Evolutionary conservation across 257 asterid genomes (phyloP), one percentile per base, ranked within the genome.

Genomic region (Echites panduratus): DNA sequence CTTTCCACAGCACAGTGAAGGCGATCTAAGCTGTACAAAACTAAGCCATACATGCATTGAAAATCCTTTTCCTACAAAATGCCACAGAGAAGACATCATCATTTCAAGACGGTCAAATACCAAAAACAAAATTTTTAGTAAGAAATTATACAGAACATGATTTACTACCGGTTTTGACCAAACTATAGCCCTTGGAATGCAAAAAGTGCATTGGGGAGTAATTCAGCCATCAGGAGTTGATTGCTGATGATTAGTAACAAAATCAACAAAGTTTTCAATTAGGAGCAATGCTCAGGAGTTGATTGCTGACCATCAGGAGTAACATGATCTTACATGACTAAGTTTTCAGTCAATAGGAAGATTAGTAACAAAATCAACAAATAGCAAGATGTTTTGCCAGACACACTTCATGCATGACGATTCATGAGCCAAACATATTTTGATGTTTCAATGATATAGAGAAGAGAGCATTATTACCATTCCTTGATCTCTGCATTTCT

Each of bases 21-120:
- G 79, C 95, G 89, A 82, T 94, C 97, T 71, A 94, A 89, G 82
- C 88, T 82, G 82, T 84, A 94, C 80, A 94, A 80, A 53, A 80
- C 86, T 84, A 91, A 79, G 35, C 98, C 99, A 7, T 86, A 89
- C 87, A 80, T 88, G 85, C 93, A 87, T 73, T 94, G 84, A 73
- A 93, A 95, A 87, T 94, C 98, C 47, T 79, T 84, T 79, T 88
- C 96, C 99, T 94, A 84, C 66, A 81, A 75, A 20, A 54, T 13
- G 44, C 0, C 24, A 72, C 72, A 48, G 41, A 24, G 22, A 35
- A 32, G 49, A 32, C 22, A 48, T 16, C 59, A 41, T 38, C 49
- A 64, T 19, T 40, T 64, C 19, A 7, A 9, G 20, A 69, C 44
- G 47, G 49, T 9, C 20, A 17, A 40, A 71, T 14, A 43, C 16